Evolutionary conservation across 805 yeast genomes (phyloP), one percentile per base, ranked within the genome.

Genomic region (Pichia deserticola): DNA sequence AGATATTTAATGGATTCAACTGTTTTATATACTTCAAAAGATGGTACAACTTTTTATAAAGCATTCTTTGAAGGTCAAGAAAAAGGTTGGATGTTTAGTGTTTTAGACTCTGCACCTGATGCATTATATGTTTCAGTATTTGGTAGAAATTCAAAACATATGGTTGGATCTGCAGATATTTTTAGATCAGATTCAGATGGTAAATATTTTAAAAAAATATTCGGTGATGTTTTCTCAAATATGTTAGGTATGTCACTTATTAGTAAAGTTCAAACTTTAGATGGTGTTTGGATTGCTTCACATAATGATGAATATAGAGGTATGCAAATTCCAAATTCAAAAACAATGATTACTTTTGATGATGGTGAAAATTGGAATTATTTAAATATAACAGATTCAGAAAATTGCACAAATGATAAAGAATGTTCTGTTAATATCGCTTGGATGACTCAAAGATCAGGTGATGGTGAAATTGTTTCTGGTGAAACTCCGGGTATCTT

Each of bases 111-210:
- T 0, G 66, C 71, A 7, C 59, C 65, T 7, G 54, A 66, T 48
- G 68, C 77, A 5, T 51, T 76, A 7, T 73, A 73, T 52, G 62
- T 77, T 29, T 71, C 71, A 40, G 67, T 71, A 5, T 63, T 57
- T 57, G 65, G 63, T 13, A 50, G 53, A 11, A 56, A 59, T 34
- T 47, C 62, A 2, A 36, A 39, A 11, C 56, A 54, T 5, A 37
- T 4, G 11, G 3, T n/a, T 3, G 42, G 39, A 1, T 37, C 60
- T 7, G 62, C 75, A 1, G 70, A 73, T 12, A 49, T 79, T 8
- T 77, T 72, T 54, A 61, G 72, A n/a, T 76, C 82, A 5, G 82
- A 81, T 55, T 80, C 86, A 4, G 64, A 77, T 11, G 88, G 89
- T 1, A 62, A 77, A 34, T 70, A 67, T 48, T 82, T 78, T 60